Evolutionary conservation across 768 basidiomycete genomes (phyloP), one percentile per base, ranked within the genome.

Genomic region (Rubroboletus pulcherrimus): DNA sequence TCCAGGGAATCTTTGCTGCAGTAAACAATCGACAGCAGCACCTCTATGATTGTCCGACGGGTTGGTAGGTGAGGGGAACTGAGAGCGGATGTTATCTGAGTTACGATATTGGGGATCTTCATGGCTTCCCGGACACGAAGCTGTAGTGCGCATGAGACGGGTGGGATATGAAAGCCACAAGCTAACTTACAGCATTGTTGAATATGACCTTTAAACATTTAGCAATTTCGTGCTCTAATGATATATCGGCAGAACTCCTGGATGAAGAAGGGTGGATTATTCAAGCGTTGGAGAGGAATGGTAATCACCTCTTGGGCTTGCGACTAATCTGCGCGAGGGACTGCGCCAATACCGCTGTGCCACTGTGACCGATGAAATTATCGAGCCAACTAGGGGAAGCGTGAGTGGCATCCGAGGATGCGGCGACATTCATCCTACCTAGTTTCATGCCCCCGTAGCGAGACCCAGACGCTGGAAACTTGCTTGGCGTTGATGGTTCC

Each of bases 191-290:
- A 47, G 67, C 66, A 63, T 74, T 79, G 63, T 95, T 95, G 39
- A 97, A 75, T 29, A 96, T 87, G 29, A 83, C 83, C 66, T 84
- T 88, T 57, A 98, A 71, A 69, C 91, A 93, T 71, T 93, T 96
- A 55, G 89, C 81, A 49, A 95, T 76, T 73, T 98, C 96, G 49
- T 91, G 84, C 71, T 98, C 96, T 24, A 97, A 73, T 14, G 73
- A 70, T 35, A 81, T 78, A 64, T 98, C 93, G 17, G 72, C 69
- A 48, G 84, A 37, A 21, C 15, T 60, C 52, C 64, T 56, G 55
- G 37, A 41, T 58, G 34, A 59, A 52, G 47, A 56, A 50, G 9
- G 24, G 17, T 62, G 6, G 41, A 57, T 26, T 43, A 31, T 29
- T 19, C 8, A 43, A 43, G n/a, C 0, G 8, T 6, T 5, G 14